Evolutionary conservation across 2,329 filamentous ascomycete species (phyloP).

Genomic region (Ophiostoma ulmi): DNA sequence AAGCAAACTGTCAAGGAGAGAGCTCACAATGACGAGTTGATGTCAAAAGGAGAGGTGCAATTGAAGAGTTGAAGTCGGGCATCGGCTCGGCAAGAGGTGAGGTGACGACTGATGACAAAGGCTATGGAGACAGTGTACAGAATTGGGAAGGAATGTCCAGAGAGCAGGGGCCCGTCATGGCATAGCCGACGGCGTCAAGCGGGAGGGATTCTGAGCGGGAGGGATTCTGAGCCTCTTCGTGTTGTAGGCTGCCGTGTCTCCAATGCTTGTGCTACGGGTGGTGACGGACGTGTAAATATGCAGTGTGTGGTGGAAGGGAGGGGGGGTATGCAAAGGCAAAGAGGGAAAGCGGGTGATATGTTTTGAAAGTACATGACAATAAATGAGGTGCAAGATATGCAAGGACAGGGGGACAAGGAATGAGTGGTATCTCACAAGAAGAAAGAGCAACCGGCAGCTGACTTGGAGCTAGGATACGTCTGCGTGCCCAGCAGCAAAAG

Average conservation of each 20-base stretch:
- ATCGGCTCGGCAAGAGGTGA: not conserved
- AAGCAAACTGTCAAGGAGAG: not conserved
- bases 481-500: not conserved
- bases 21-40: not conserved
- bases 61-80: not conserved
- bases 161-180: not conserved
- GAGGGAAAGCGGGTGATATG: not conserved
- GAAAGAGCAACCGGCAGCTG: not conserved
- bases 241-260: too few relatives aligned
- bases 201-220: not conserved
- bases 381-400: not conserved
- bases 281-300: too few relatives aligned
- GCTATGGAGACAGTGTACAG: slow-evolving; percentile 6
- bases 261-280: too few relatives aligned
- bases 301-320: not conserved
- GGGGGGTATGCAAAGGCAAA: not conserved
- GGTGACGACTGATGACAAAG: not conserved
- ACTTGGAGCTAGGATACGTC: not conserved
- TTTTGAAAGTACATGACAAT: not conserved
- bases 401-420: not conserved
- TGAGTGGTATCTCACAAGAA: not conserved
- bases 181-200: not conserved
- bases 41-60: not conserved
- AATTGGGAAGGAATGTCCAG: not conserved
- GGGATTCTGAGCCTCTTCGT: not conserved